Evolutionary conservation across 805 yeast genomes (phyloP).

Genomic region (Candida silvatica): DNA sequence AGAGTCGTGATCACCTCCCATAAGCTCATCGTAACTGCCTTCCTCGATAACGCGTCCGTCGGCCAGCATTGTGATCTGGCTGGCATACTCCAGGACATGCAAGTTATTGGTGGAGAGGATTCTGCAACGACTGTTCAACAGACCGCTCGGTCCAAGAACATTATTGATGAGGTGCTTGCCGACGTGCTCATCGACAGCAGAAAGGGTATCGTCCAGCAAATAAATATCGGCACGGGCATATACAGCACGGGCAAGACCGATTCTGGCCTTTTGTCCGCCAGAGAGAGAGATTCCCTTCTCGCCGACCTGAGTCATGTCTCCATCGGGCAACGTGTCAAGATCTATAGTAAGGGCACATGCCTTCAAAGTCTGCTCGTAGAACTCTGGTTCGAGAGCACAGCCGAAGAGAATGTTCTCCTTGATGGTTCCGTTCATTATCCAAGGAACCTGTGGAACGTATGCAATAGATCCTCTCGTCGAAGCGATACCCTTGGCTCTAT

Average conservation of each 20-base stretch:
- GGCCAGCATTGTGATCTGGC: conserved; percentile 50
- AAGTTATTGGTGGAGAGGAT: conserved; percentile 53
- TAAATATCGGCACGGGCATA: conserved; percentile 91
- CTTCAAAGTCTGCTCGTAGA: conserved; percentile 69
- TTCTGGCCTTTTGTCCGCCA: conserved; percentile 97
- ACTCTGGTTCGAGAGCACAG: conserved; percentile 68
- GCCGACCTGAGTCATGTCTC: conserved; percentile 90
- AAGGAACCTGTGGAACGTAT: conserved; percentile 69
- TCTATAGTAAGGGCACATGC: conserved; percentile 87
- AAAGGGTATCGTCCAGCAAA: conserved; percentile 82
- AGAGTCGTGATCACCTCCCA: conserved; percentile 28
- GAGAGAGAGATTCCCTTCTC: conserved; percentile 95
- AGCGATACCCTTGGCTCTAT: conserved; percentile 25
- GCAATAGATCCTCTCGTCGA: conserved; percentile 38
- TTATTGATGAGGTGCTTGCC: conserved; percentile 71
- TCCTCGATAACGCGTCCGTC: conserved; percentile 60
- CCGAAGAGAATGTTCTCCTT: conserved; percentile 91
- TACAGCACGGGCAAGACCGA: conserved; percentile 91
- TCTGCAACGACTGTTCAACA: conserved; percentile 43
- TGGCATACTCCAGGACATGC: conserved; percentile 47
- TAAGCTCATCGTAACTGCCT: conserved; percentile 49
- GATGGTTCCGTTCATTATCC: conserved; percentile 95
- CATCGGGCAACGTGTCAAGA: conserved; percentile 72
- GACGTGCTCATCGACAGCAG: conserved; percentile 98
- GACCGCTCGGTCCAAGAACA: conserved; percentile 38